phyloP scores from a whole-genome alignment of 2,329 filamentous ascomycete species.

The Byssoonygena ceratinophila region DNA sequence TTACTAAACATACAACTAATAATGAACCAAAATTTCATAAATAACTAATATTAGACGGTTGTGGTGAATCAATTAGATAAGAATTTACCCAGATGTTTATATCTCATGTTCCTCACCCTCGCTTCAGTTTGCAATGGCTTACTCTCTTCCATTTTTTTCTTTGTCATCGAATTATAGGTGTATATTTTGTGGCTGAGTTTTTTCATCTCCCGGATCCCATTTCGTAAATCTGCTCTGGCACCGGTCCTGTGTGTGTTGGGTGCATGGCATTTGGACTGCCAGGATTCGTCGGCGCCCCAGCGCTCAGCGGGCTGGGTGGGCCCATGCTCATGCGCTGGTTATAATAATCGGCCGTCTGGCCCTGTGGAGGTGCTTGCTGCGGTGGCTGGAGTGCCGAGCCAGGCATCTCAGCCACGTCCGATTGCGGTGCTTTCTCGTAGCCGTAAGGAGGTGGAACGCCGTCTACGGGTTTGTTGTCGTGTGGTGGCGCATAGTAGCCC shows the following conservation, averaged over 20 bases:
- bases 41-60: too few species aligned
- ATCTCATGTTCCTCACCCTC: too few species aligned
- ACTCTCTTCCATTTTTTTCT: too few species aligned
- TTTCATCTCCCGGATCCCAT: too few species aligned
- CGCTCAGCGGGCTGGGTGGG: constrained; percentile 8
- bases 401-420: constrained; percentile 13
- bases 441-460: constrained; percentile 12
- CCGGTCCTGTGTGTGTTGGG: constrained; percentile 15
- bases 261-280: constrained; percentile 11
- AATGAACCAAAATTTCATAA: too few species aligned
- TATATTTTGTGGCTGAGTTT: too few species aligned
- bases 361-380: background rate
- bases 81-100: too few species aligned
- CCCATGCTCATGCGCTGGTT: constrained; percentile 11
- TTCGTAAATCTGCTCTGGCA: constrained; percentile 18
- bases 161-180: too few species aligned
- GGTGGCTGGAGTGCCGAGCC: constrained; percentile 8
- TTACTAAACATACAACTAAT: too few species aligned
- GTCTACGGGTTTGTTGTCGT: constrained; percentile 10
- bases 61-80: too few species aligned
- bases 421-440: constrained; percentile 11
- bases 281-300: background rate
- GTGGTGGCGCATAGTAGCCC: constrained; percentile 16
- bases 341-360: constrained; percentile 11
- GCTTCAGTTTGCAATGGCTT: too few species aligned